Conservation (phyloP, 1,139 yeast genomes). For the Scheffersomyces cryptocercus region DNA sequence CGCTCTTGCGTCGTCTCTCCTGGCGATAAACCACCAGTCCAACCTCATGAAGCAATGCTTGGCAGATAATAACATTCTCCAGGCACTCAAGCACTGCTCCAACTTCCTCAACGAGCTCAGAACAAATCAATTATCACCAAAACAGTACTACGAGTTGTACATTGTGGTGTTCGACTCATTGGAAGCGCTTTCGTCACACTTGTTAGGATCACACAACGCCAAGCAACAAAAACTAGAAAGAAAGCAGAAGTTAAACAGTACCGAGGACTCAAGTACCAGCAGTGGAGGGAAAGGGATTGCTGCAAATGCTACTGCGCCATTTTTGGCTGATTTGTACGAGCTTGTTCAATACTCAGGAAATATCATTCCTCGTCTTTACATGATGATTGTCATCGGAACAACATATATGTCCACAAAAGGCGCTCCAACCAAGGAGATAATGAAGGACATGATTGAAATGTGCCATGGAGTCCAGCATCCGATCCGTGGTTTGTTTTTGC, state of each 20-base stretch:
- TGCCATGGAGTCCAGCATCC: slow-evolving; percentile 98
- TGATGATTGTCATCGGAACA: slow-evolving; percentile 95
- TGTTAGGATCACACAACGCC: slow-evolving; percentile 64
- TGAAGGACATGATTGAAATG: slow-evolving; percentile 98
- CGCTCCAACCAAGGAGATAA: slow-evolving; percentile 81
- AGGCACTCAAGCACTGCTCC: slow-evolving; percentile 86
- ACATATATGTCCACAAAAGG: slow-evolving; percentile 78
- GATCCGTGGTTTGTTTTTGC: slow-evolving; percentile 79
- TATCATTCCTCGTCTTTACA: slow-evolving; percentile 84
- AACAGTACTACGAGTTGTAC: slow-evolving; percentile 91
- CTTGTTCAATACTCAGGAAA: slow-evolving; percentile 95
- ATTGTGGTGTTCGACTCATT: slow-evolving; percentile 84
- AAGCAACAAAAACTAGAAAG: slow-evolving; percentile 21
- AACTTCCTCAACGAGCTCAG: slow-evolving; percentile 81
- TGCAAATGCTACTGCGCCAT: slow-evolving; percentile 46
- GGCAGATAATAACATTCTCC: slow-evolving; percentile 72
- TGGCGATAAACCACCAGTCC: slow-evolving; percentile 69
- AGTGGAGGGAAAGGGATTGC: not conserved
- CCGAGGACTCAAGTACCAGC: not conserved
- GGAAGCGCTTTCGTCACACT: slow-evolving; percentile 63
- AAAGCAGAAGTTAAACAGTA: slow-evolving; percentile 3
- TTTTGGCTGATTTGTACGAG: slow-evolving; percentile 88
- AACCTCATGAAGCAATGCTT: slow-evolving; percentile 76
- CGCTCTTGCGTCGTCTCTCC: slow-evolving; percentile 52
- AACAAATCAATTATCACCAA: slow-evolving; percentile 76